These are phyloP conservation scores for Yamadazyma dendronema DNA, from an alignment of 1,139 yeast genomes.

Conservation along the genomic window DNA sequence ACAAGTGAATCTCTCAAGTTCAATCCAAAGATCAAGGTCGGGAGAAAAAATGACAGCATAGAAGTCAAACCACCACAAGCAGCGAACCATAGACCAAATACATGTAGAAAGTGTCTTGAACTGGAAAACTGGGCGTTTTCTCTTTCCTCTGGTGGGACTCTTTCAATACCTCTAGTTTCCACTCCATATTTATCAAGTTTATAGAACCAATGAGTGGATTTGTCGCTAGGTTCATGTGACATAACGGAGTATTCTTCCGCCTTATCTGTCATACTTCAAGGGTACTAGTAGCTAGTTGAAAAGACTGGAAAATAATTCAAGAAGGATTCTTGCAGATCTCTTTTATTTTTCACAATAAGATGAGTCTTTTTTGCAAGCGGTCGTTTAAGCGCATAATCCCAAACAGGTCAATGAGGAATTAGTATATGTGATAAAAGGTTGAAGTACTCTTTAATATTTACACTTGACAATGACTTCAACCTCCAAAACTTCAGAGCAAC, in stretches of 20 bases:
- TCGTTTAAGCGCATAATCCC: constrained; percentile 2
- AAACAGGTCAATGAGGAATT: not conserved
- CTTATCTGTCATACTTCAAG: constrained; percentile 1
- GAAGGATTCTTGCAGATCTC: not conserved
- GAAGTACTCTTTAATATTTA: too few species aligned
- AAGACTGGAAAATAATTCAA: not conserved
- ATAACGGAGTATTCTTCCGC: not conserved
- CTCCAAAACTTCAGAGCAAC: constrained; percentile 15
- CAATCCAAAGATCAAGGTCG: constrained; percentile 30
- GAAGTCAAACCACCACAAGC: constrained; percentile 43
- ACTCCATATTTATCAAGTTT: constrained; percentile 51
- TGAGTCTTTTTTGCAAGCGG: not conserved
- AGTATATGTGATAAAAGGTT: too few species aligned
- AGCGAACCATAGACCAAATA: constrained; percentile 53
- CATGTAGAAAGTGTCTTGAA: constrained; percentile 51
- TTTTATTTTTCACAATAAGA: not conserved
- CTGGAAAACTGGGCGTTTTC: constrained; percentile 35
- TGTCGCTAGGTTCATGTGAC: not conserved
- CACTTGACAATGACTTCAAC: too few species aligned
- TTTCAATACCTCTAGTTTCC: constrained; percentile 79
- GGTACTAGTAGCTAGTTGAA: not conserved
- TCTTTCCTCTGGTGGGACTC: constrained; percentile 71
- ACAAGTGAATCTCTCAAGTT: constrained; percentile 28
- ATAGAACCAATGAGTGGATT: constrained; percentile 9
- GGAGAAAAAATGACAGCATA: constrained; percentile 38